Percentiles rank a stretch among this genome's conserved stretches.
phyloP scores from a whole-genome alignment of 164 flowering plant genomes.

The Kalanchoe fedtschenkoi region DNA sequence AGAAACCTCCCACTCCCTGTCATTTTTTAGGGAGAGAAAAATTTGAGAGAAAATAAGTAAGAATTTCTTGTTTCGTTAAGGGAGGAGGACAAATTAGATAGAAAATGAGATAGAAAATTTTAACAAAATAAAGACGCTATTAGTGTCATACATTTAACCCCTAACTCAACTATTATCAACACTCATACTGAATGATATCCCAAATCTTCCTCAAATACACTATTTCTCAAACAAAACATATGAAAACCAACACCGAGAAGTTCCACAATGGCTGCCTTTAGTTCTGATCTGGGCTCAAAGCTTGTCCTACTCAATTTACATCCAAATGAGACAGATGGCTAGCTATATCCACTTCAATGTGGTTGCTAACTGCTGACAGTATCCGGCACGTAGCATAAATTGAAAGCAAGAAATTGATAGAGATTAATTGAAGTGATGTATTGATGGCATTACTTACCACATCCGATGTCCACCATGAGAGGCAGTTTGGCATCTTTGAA shows the following conservation, averaged over 20 bases:
- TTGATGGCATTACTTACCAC: constrained; percentile 30
- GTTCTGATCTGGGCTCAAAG: neutral
- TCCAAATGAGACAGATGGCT: neutral
- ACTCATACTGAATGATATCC: no score
- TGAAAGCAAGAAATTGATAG: neutral
- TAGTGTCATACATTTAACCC: neutral
- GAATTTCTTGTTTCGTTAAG: neutral
- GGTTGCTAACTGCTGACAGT: no score
- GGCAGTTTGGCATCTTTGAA: constrained; percentile 55
- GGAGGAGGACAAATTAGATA: no score
- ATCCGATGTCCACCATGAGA: constrained; percentile 84
- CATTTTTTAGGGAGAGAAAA: constrained; percentile 10
- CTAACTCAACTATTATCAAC: neutral
- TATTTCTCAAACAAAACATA: no score
- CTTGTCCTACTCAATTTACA: neutral
- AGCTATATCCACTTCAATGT: neutral
- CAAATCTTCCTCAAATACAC: no score
- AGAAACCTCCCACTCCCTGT: constrained; percentile 99
- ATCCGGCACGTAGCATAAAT: neutral
- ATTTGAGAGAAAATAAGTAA: no score
- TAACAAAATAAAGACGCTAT: no score
- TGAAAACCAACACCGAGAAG: neutral
- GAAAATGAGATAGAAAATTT: no score
- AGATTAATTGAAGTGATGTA: neutral
- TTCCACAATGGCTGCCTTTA: neutral